Evolutionary conservation across 345 rosid species (phyloP), one percentile per base, ranked within the genome.

Genomic region (Chamaenerion angustifolium): DNA sequence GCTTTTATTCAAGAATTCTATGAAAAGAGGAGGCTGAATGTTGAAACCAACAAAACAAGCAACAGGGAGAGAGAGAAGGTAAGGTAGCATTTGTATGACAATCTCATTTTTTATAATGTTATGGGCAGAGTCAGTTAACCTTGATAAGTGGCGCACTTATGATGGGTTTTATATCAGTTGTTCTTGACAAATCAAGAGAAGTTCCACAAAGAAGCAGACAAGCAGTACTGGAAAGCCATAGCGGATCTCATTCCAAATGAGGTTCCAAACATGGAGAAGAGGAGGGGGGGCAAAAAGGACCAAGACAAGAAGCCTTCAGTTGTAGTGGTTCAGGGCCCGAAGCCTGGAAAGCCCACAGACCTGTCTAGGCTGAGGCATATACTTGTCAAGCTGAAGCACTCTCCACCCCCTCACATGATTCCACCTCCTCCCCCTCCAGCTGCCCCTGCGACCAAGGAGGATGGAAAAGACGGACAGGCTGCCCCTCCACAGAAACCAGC

Each of bases 51-150:
- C 76, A 76, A 63, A 63, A 65, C 67, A 46, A 75, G 45, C 16
- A 83, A 78, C 71, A 58, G 88, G 68, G 94, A 83, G 68, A 70
- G 75, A 46, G 94, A 83, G 70, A 76, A 74, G 94, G 85, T 80
- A 54, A 1, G 37, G 8, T 31, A 3, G 37, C 37, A 31, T 4
- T 5, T 31, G 25, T 21, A 21, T 21, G 25, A 14, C 25, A 21
- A 21, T 21, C 4, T 21, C 25, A 21, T 21, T 21, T 2, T 8
- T 31, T 8, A 31, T 31, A 31, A 5, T 31, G 37, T 31, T 31
- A 7, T 8, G 7, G 37, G 10, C 2, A 23, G 37, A 31, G 8
- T 31, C 37, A 5, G 37, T 5, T 31, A 31, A 31, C 25, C 25
- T 21, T 21, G 25, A 8, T 31, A 31, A 31, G 37, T 31, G 1